Base-by-base conservation (phyloP, 108 stramenopile species). In the Stephanodiscus minutulus region DNA sequence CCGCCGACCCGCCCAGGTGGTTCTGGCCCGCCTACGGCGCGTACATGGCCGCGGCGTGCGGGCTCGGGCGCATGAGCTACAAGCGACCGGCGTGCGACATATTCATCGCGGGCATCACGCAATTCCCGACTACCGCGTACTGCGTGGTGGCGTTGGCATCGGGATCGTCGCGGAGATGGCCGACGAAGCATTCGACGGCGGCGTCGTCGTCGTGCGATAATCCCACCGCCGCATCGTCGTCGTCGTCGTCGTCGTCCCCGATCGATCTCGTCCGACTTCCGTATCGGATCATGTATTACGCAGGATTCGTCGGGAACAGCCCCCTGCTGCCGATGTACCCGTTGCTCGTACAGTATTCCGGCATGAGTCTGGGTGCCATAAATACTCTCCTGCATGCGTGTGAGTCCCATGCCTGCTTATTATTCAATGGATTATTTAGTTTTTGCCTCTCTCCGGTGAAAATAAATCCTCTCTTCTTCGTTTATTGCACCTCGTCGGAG, bases 41-140 rank as follows among this genome's bases (percentile, higher is more conserved):
- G 7, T 72, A 64, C 65, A 72, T 87, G 28, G 79, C 89, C 0
- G 56, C 56, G 24, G 70, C 88, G 29, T 79, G 80, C 47, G 82
- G 74, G 8, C 58, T 61, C 46, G 91, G 91, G 27, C 82, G 74
- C 49, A 79, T 91, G 60, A 84, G 82, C 59, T 93, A 82, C 64
- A 85, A 93, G 69, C 87, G 93, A 27, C 95, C 95, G 4, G 95
- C 93, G 12, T 94, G 92, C 63, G 95, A 96, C 63, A 96, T 93
- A 47, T 96, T 96, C 68, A 82, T 96, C 62, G 91, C 91, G 1
- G 95, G 92, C 0, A 83, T 79, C 13, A 90, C 91, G 11, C 95
- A 96, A 62, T 74, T 82, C 39, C 84, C 86, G 0, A 66, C 89
- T 10, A 96, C 91, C 0, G 69, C 84, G 50, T 96, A 93, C 56